phyloP scores from a whole-genome alignment of 2,329 filamentous ascomycete species.

The Curvularia lunata region DNA sequence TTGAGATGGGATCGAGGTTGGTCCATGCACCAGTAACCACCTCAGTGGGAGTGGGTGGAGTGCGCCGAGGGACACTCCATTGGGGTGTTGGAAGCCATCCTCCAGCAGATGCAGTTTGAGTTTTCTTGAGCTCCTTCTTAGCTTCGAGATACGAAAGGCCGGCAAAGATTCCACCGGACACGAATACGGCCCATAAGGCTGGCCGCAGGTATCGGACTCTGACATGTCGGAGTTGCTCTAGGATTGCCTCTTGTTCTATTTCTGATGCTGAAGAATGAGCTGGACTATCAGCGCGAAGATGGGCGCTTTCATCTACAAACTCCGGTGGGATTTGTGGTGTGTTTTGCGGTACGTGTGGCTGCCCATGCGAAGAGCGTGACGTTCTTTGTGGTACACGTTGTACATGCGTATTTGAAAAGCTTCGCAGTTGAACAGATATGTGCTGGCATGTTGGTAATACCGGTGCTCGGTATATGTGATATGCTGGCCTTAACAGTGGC shows the following conservation, averaged over 20 bases:
- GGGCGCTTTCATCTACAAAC: slow-evolving; percentile 12
- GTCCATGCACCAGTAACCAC: slow-evolving; percentile 35
- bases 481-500: slow-evolving; percentile 12
- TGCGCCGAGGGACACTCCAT: slow-evolving; percentile 21
- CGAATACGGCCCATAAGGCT: slow-evolving; percentile 36
- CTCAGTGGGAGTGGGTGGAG: slow-evolving; percentile 37
- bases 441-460: background rate
- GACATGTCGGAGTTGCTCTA: slow-evolving; percentile 18
- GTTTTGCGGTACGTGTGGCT: slow-evolving; percentile 13
- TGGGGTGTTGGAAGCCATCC: slow-evolving; percentile 28
- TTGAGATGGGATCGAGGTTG: slow-evolving; percentile 34
- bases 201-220: slow-evolving; percentile 37
- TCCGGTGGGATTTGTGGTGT: slow-evolving; percentile 10
- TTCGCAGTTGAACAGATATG: slow-evolving; percentile 5
- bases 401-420: slow-evolving; percentile 9
- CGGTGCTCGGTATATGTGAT: slow-evolving; percentile 3
- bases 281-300: background rate
- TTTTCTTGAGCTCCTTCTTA: slow-evolving; percentile 33
- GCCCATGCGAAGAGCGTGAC: slow-evolving; percentile 11
- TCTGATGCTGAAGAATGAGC: background rate
- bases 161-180: slow-evolving; percentile 39
- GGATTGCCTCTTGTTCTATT: background rate
- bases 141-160: slow-evolving; percentile 40
- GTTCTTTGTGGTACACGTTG: slow-evolving; percentile 12
- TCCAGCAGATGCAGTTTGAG: slow-evolving; percentile 13